phyloP scores from a whole-genome alignment of 441 rosid species.

The Biscutella laevigata region DNA sequence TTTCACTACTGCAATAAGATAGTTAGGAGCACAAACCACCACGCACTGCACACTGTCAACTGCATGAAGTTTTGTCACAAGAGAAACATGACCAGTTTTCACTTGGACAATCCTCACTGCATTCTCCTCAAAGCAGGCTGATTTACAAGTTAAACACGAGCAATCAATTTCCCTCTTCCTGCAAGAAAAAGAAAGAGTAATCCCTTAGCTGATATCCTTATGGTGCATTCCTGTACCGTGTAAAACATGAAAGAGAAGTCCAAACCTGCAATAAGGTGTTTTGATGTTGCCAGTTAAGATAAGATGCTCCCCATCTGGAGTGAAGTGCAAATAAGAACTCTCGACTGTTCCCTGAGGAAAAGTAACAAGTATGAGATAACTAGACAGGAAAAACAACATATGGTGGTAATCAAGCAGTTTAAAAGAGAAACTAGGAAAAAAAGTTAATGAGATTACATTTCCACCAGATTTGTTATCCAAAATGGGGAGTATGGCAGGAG shows the following conservation, averaged over 20 bases:
- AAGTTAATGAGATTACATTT: conserved; percentile 32
- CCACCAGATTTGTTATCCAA: conserved; percentile 32
- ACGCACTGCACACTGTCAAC: conserved; percentile 45
- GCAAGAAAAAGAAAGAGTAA: conserved; percentile 11
- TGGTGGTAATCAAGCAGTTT: no score
- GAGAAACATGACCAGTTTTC: conserved; percentile 60
- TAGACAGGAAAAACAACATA: not conserved
- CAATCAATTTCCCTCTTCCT: conserved; percentile 69
- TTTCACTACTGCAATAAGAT: conserved; percentile 59
- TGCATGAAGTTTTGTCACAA: conserved; percentile 49
- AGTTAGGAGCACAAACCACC: conserved; percentile 56
- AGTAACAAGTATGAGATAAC: conserved; percentile 10
- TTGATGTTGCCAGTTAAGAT: conserved; percentile 51
- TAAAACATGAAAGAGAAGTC: conserved; percentile 12
- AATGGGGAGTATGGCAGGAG: conserved; percentile 41
- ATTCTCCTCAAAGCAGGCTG: conserved; percentile 40
- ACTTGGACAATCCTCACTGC: conserved; percentile 61
- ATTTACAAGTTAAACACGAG: conserved; percentile 62
- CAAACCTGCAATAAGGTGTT: conserved; percentile 84
- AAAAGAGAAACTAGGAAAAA: not conserved
- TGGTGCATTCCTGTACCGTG: not conserved
- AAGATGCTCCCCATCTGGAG: conserved; percentile 67
- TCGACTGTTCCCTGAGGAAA: conserved; percentile 46
- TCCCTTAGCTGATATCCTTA: conserved; percentile 10
- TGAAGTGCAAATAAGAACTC: conserved; percentile 49